A percentile compares a stretch with the other conserved stretches of the same genome.
These are phyloP conservation scores for Pneumocystis canis DNA, from an alignment of 1,139 yeast genomes.

Conservation along the genomic window DNA sequence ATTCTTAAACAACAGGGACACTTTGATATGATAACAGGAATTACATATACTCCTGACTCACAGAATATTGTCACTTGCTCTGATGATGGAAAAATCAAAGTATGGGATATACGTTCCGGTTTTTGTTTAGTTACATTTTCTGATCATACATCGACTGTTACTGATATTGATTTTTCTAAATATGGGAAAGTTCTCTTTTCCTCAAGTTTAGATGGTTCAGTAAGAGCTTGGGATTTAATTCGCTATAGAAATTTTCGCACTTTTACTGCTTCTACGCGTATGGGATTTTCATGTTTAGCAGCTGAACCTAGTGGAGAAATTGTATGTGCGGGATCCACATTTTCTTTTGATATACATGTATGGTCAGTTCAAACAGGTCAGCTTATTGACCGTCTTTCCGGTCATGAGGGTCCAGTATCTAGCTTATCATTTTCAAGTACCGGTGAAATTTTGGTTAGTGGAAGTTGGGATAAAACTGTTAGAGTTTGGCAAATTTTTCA, in stretches of 20 bases:
- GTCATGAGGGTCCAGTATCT: constrained; percentile 94
- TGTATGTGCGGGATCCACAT: constrained; percentile 87
- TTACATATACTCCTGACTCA: constrained; percentile 91
- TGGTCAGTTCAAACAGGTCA: constrained; percentile 98
- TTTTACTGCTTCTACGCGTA: constrained; percentile 76
- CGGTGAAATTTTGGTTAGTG: constrained; percentile 65
- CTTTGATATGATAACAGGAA: constrained; percentile 72
- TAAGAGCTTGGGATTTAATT: constrained; percentile 90
- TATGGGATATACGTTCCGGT: constrained; percentile 91
- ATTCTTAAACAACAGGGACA: constrained; percentile 94
- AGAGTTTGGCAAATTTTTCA: constrained; percentile 81
- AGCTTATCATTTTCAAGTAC: constrained; percentile 75
- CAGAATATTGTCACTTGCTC: constrained; percentile 82
- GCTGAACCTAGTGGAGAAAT: constrained; percentile 97
- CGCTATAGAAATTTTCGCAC: constrained; percentile 89
- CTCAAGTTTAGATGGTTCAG: constrained; percentile 88
- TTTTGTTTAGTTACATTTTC: constrained; percentile 83
- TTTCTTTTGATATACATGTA: constrained; percentile 76
- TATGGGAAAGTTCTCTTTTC: constrained; percentile 83
- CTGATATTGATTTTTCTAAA: constrained; percentile 73
- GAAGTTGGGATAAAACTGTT: constrained; percentile 93
- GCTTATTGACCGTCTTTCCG: constrained; percentile 68
- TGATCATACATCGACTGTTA: constrained; percentile 81
- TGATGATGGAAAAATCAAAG: constrained; percentile 91
- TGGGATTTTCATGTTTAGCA: constrained; percentile 78